Evolutionary conservation across 805 yeast species (phyloP), one percentile per base, ranked within the genome.

Genomic region (Candida patagonica): DNA sequence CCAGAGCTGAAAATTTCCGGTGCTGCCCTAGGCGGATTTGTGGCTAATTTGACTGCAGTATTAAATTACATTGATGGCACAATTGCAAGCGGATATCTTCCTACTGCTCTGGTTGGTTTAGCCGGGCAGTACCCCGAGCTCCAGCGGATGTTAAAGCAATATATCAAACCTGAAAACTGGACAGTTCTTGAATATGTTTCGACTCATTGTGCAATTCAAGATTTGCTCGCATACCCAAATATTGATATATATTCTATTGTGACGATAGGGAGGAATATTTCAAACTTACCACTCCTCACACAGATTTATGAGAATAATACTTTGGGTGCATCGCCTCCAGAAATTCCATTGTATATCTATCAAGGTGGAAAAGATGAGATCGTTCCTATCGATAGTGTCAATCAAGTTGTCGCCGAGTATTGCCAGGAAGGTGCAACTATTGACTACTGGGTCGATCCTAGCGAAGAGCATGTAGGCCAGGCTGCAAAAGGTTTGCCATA

Each of bases 21-120:
- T 10, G 47, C 48, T 23, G 59, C 59, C 9, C 46, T 54, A 20
- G 57, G 57, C 15, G 56, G 57, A 5, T 51, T 35, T 31, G 51
- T 51, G n/a, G 47, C 37, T 16, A 48, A 54, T 35, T 20, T 49
- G 30, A 44, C 51, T 5, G 49, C 46, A 20, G 45, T 46, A 2
- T 43, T 47, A 9, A 27, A 42, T 15, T 19, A 34, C 6, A 43
- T 45, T 34, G 48, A 51, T 38, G 43, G 41, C 4, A 42, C 44
- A 9, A 16, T 44, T 7, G 45, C 36, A 27, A 45, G 53, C 19
- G 55, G 54, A 10, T 50, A 50, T 32, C 40, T 46, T 5, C 48
- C 52, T 9, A 49, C 50, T 8, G 57, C 54, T 5, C 15, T 51
- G 17, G 21, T 41, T n/a, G 57, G 57, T 26, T 31, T 53, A 9